Evolutionary conservation across 257 asterid genomes (phyloP).

Genomic region (Solanum pinnatisectum): DNA sequence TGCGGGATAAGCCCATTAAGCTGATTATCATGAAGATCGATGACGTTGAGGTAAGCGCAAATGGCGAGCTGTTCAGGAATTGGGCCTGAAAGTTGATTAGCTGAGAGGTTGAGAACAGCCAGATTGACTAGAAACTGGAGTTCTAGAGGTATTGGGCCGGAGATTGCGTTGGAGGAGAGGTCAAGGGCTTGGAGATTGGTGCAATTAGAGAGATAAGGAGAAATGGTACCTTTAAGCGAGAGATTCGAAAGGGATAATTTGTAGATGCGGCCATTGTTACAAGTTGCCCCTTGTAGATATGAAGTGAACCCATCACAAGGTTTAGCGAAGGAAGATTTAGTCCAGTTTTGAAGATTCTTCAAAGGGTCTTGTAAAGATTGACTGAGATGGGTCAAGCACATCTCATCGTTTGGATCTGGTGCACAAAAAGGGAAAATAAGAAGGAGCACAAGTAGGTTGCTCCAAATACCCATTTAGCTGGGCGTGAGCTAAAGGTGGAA

Average conservation of each 20-base stretch:
- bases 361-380: slow-evolving; percentile 59
- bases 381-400: slow-evolving; percentile 55
- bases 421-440: slow-evolving; percentile 25
- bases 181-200: slow-evolving; percentile 86
- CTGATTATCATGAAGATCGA: slow-evolving; percentile 74
- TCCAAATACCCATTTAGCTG: slow-evolving; percentile 23
- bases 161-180: slow-evolving; percentile 69
- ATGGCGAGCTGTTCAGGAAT: slow-evolving; percentile 66
- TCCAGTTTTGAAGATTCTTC: slow-evolving; percentile 71
- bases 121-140: slow-evolving; percentile 63
- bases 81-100: slow-evolving; percentile 53
- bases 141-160: slow-evolving; percentile 72
- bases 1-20: slow-evolving; percentile 65
- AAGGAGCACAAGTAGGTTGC: slow-evolving; percentile 19
- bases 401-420: slow-evolving; percentile 81
- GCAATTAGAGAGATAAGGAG: slow-evolving; percentile 86
- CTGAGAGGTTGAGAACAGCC: slow-evolving; percentile 75
- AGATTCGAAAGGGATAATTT: slow-evolving; percentile 66
- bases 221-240: slow-evolving; percentile 61
- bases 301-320: slow-evolving; percentile 79
- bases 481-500: neutral
- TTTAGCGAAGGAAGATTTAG: slow-evolving; percentile 37
- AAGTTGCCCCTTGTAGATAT: slow-evolving; percentile 76
- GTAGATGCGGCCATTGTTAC: slow-evolving; percentile 92
- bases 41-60: slow-evolving; percentile 81